Evolutionary conservation across 2,329 filamentous ascomycete species (phyloP).

Genomic region (Plenodomus tracheiphilus): DNA sequence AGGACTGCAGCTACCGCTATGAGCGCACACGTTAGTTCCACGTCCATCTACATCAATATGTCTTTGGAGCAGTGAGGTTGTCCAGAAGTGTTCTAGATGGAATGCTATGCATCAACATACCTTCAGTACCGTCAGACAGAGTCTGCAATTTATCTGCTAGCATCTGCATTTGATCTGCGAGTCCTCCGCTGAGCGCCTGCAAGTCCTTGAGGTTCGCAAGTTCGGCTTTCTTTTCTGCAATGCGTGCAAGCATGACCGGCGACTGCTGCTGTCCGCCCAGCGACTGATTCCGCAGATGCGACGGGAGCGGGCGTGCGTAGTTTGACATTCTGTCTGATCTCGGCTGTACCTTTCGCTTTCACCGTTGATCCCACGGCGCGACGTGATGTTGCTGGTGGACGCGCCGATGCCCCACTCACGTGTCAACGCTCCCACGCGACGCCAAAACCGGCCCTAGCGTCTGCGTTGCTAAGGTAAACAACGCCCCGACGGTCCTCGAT

Average conservation of each 20-base stretch:
- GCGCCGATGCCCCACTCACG: constrained; percentile 32
- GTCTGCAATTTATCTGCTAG: constrained; percentile 78
- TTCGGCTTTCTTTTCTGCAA: constrained; percentile 84
- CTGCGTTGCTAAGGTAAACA: constrained; percentile 42
- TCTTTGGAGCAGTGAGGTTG: neutral
- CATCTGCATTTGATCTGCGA: constrained; percentile 81
- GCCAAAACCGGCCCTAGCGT: constrained; percentile 5
- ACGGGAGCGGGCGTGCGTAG: constrained; percentile 55
- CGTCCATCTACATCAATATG: neutral
- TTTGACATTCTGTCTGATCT: constrained; percentile 41
- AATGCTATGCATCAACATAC: constrained; percentile 44
- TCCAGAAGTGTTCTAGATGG: neutral
- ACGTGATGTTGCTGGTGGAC: constrained; percentile 1
- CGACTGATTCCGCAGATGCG: constrained; percentile 63
- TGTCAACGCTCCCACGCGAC: constrained; percentile 11
- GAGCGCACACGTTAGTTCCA: constrained; percentile 25
- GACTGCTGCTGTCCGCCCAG: constrained; percentile 60
- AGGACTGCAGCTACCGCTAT: constrained; percentile 80
- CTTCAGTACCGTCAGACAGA: constrained; percentile 79
- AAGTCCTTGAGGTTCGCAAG: constrained; percentile 78
- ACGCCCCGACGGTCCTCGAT: constrained; percentile 26
- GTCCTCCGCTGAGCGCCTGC: constrained; percentile 74
- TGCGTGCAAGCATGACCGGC: constrained; percentile 70
- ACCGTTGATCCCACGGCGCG: constrained; percentile 6
- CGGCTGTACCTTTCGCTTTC: neutral